Evolutionary conservation across 805 yeast species (phyloP).

Genomic region (Suhomyces sp.): DNA sequence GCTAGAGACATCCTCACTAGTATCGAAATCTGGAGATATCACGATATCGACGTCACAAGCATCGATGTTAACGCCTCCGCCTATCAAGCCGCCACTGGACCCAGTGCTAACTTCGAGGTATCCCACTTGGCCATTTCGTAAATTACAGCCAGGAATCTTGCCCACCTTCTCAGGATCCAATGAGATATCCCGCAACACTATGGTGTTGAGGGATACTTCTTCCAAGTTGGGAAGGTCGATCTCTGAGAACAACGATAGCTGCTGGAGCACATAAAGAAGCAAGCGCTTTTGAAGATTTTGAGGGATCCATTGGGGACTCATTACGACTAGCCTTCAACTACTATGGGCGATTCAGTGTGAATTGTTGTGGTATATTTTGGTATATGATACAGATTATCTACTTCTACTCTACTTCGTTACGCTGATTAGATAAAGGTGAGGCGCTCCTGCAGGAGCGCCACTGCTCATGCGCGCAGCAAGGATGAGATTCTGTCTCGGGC

Average conservation of each 20-base stretch:
- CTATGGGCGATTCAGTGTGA: neutral
- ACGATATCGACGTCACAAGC: constrained; percentile 52
- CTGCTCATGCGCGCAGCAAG: neutral
- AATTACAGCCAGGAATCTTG: constrained; percentile 57
- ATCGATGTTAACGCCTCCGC: constrained; percentile 69
- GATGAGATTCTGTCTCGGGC: neutral
- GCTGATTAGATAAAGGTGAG: neutral
- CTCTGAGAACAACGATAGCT: constrained; percentile 76
- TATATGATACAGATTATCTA: neutral
- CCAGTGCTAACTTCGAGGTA: constrained; percentile 47
- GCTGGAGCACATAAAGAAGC: constrained; percentile 74
- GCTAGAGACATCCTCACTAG: constrained; percentile 26
- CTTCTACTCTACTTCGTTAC: neutral
- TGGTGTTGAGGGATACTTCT: constrained; percentile 60
- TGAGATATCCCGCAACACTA: constrained; percentile 56
- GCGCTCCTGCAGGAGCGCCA: neutral
- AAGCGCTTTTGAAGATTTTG: constrained; percentile 81
- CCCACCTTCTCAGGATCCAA: constrained; percentile 69
- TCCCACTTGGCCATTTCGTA: constrained; percentile 60
- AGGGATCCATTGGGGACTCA: constrained; percentile 62
- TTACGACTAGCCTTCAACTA: constrained; percentile 13
- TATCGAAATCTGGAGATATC: constrained; percentile 34
- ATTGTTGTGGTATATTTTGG: neutral
- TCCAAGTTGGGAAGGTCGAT: constrained; percentile 79
- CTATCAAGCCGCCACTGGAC: constrained; percentile 53